Base-by-base conservation (phyloP, 1,139 yeast species). In the Pichia sp. region DNA sequence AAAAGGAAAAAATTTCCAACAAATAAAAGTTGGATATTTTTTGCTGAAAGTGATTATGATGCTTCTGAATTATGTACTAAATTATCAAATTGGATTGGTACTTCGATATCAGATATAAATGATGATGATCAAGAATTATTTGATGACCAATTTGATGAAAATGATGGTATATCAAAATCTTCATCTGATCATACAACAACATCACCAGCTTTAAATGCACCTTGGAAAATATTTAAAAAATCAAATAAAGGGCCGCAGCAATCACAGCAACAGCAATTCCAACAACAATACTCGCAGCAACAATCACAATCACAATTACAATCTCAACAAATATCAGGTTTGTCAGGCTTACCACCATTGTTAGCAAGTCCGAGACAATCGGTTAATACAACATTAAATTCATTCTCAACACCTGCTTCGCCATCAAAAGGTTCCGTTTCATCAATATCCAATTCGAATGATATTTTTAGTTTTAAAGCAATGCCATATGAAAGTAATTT, bases 1-100 rank as follows among this genome's bases (percentile, higher is more conserved):
- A 57, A 57, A 33, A 61, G 53, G 42, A 58, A 61, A 46, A 61
- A 58, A 35, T 53, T 56, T 18, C 53, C 59, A 27, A 55, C 63
- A 3, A 56, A 50, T 47, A 61, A 57, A 44, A 48, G 76, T 73
- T 29, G 86, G 63, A 77, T 82, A 46, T 75, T 89, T 53, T 88
- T 95, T 66, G 88, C 95, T 2, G 96, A 89, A 63, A 79, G 85
- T 1, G 87, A 85, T 47, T 74, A 71, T 34, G 96, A 88, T 58
- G 76, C 96, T 47, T 95, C 86, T 57, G 74, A 74, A 5, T 28
- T 54, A 86, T 96, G 96, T 78, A 84, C 31, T 72, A 78, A 1
- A 67, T 85, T 55, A 3, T 42, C 29, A 25, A 27, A 32, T 6
- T 54, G 56, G 57, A 35, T 51, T 5, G 49, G 44, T 11, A 25